Evolutionary conservation across 1,139 yeast species (phyloP), one percentile per base, ranked within the genome.

Genomic region (Debaryomyces singareniensis): DNA sequence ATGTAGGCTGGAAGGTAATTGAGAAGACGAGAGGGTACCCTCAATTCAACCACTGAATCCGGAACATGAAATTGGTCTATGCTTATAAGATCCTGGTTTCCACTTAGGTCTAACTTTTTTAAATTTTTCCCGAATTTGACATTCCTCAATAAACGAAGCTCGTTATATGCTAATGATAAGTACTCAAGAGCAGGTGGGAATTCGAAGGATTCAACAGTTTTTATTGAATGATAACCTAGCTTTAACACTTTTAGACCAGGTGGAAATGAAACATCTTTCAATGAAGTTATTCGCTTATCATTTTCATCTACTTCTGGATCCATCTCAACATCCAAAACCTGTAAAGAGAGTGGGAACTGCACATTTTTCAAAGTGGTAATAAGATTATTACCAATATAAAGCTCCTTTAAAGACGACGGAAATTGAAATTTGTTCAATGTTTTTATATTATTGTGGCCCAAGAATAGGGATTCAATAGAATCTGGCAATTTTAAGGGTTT

Each of bases 321-420:
- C 61, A 62, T 62, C 29, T 63, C 68, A 16, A 67, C 35, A 35
- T 67, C 71, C 29, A 67, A 48, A 4, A 63, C 55, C 37, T 64
- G 63, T 15, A 67, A 45, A 1, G 57, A 42, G 1, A 51, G 34
- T 0, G 73, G 73, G 35, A 67, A 66, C 16, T 47, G 50, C 4
- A 67, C 71, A 40, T 67, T 67, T 34, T 66, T 67, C 29, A 67
- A 47, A 0, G 73, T 65, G 5, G 73, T 67, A 24, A 67, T 55
- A 30, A 61, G 38, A 39, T 67, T 67, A 36, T 64, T 66, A 2
- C 73, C 72, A 29, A 67, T 44, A 35, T 61, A 61, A 16, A 67
- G 45, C 37, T 63, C 61, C 28, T 48, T 53, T 28, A 67, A 48
- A 10, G 51, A 44, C 4, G 52, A 27, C 5, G 73, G 72, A 33